Base-by-base conservation (phyloP, 371 early-diverging fungal genomes). In the Actinomucor elegans region DNA sequence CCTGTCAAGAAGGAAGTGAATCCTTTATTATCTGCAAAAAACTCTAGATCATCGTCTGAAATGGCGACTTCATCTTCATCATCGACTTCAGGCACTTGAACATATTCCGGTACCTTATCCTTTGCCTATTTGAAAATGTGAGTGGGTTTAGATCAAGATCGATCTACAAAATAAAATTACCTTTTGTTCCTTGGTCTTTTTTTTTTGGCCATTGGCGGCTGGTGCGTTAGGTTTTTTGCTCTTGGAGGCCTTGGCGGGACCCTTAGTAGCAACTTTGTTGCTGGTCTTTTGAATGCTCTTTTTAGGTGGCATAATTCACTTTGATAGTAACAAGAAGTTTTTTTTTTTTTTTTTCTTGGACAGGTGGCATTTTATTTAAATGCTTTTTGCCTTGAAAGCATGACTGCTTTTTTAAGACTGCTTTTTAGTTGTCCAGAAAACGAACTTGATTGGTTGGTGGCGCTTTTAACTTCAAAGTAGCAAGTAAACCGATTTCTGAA, bases 41-140 rank as follows among this genome's bases (percentile, higher is more conserved):
- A 86, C 52, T 79, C 83, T 21, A 85, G 69, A 66, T 85, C 87
- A 12, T 85, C 84, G n/a, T 83, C 84, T 15, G 84, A 83, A 49
- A 86, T 57, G 12, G 69, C 81, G 21, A 78, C 52, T 36, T 86
- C 82, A 1, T 71, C 69, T 3, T 64, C 69, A 0, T 61, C 66
- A 4, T 53, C 62, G 17, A 40, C 38, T 15, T 52, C 44, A 10
- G 71, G 71, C 12, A 71, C 67, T 6, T 26, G 31, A 33, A 71
- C 55, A 48, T 55, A 71, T 21, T 64, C 62, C 8, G 57, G 57
- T 23, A 57, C 46, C 38, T 34, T 54, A 11, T 54, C 38, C 46
- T 52, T 50, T 37, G 37, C 50, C 28, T 50, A 18, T 41, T n/a
- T 7, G 8, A 20, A 26, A 11, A 23, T 12, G 41, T 41, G 14